Evolutionary conservation across 805 yeast species (phyloP).

Genomic region (Candida chauliodis): DNA sequence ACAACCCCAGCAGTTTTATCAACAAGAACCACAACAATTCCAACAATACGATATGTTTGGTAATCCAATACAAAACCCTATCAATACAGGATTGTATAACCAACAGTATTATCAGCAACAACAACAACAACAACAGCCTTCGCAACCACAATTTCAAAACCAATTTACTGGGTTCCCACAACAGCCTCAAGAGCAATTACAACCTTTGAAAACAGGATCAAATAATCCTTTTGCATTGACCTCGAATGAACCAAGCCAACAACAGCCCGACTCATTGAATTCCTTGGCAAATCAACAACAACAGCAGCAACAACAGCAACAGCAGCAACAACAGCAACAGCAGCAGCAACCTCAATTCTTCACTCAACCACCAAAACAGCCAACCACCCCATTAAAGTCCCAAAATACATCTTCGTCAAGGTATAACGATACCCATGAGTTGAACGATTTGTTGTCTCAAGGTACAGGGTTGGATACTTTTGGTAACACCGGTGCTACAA

Average conservation of each 20-base stretch:
- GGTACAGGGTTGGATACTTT: slow-evolving; percentile 94
- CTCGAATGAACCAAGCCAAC: slow-evolving; percentile 4
- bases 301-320: slow-evolving; percentile 29
- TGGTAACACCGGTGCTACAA: slow-evolving; percentile 78
- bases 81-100: slow-evolving; percentile 53
- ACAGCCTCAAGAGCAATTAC: slow-evolving; percentile 34
- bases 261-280: slow-evolving; percentile 22
- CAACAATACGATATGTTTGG: slow-evolving; percentile 62
- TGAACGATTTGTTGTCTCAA: slow-evolving; percentile 72
- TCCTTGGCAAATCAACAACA: slow-evolving; percentile 28
- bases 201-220: slow-evolving; percentile 65
- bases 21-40: slow-evolving; percentile 17
- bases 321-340: slow-evolving; percentile 28
- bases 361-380: slow-evolving; percentile 23
- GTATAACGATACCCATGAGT: slow-evolving; percentile 53
- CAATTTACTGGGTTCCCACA: slow-evolving; percentile 26
- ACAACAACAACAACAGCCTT: too few species aligned
- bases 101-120: slow-evolving; percentile 29
- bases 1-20: slow-evolving; percentile 11
- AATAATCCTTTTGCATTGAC: slow-evolving; percentile 73
- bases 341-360: slow-evolving; percentile 29
- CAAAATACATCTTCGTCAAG: slow-evolving; percentile 29
- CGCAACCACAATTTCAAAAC: slow-evolving; percentile 24
- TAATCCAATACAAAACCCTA: slow-evolving; percentile 55
- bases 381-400: slow-evolving; percentile 20